These are phyloP conservation scores for Aspergillus brunneoviolaceus DNA, from an alignment of 2,329 filamentous ascomycete species.

Conservation along the genomic window DNA sequence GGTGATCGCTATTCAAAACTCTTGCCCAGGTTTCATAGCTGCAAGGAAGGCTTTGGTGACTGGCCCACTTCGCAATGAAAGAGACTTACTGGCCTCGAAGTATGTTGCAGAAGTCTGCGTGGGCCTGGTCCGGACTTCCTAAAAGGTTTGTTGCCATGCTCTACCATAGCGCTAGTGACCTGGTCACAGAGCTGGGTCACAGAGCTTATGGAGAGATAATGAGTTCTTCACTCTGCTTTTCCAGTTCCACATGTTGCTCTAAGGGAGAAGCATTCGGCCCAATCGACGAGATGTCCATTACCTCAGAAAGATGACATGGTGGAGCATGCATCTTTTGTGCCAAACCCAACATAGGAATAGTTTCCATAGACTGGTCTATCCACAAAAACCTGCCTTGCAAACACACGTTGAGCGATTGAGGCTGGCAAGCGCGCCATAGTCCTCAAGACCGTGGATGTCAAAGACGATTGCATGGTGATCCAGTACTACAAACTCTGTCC, in stretches of 20 bases:
- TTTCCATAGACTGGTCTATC: slow-evolving; percentile 37
- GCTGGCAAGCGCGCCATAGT: not conserved
- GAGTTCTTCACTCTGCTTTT: not conserved
- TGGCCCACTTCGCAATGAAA: not conserved
- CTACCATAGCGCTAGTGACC: not conserved
- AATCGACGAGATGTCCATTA: not conserved
- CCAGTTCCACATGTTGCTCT: not conserved
- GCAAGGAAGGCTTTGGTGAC: not conserved
- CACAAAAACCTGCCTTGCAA: slow-evolving; percentile 3
- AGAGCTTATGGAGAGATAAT: not conserved
- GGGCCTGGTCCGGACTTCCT: slow-evolving; percentile 12
- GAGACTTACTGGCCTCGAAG: not conserved
- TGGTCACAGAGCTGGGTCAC: not conserved
- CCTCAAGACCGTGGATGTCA: not conserved
- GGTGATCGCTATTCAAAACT: not conserved
- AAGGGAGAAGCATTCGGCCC: not conserved
- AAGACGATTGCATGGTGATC: not conserved
- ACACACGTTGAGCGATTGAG: slow-evolving; percentile 2
- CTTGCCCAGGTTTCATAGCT: not conserved
- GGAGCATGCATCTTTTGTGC: slow-evolving; percentile 17
- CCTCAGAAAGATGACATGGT: not conserved
- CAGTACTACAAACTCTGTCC: not conserved
- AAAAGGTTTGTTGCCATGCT: not conserved
- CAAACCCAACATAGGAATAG: slow-evolving; percentile 46
- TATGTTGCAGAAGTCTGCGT: not conserved